Base-by-base conservation (phyloP, 2,329 filamentous ascomycete species). In the Colletotrichum graminicola region DNA sequence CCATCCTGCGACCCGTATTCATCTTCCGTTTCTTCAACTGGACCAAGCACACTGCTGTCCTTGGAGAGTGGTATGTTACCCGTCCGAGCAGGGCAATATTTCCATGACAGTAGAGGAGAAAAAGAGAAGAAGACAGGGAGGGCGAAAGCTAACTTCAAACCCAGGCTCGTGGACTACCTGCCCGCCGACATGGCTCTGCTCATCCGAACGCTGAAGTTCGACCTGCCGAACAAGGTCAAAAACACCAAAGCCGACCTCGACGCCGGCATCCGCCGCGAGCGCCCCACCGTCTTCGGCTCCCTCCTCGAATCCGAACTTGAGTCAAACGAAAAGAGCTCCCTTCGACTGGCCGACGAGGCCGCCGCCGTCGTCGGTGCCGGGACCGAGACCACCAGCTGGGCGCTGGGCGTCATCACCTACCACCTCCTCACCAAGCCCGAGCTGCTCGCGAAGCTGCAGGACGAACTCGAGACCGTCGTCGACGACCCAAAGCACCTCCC, bases 381-480 rank as follows among this genome's bases (percentile, higher is more conserved):
- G 5, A 74, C 67, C 47, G 66, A 73, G 43, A 79, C 78, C 10
- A 77, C 77, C 16, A 75, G 74, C 62, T 78, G 77, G 71, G 73
- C 79, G 0, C 66, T 83, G 1, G 75, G 76, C 1, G 76, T 80
- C 47, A 80, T 82, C 45, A 82, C 79, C 0, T 83, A 79, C 57
- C 75, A 79, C 61, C 75, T 83, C 1, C 76, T 83, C 10, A 75
- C 74, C 36, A 75, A 82, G 49, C 81, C 81, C 1, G 67, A 76
- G 29, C 74, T 77, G 1, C 76, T 82, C 7, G 65, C 66, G 2
- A 77, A 71, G 21, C 73, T 82, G 21, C 77, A 74, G 47, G 56
- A 74, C 7, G 81, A 82, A 62, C 74, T 83, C 1, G 54, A 73
- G 0, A 65, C 70, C 6, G 75, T 73, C 14, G 75, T 78, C 1